Conservation (phyloP, 2,329 filamentous ascomycete species). For the Mariannaea elegans region DNA sequence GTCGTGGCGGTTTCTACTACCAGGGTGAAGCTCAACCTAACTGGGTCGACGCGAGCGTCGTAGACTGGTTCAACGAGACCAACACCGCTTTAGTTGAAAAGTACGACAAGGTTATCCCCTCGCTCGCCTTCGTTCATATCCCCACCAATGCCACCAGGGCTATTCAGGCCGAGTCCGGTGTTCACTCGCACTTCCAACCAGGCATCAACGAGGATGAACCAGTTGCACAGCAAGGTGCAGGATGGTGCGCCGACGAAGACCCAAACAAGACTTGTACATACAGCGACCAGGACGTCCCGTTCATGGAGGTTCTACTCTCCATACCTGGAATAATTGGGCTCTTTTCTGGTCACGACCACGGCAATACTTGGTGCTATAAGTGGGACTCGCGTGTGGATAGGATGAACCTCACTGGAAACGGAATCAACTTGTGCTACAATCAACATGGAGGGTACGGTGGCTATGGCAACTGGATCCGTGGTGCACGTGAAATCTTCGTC, state of each 20-base stretch:
- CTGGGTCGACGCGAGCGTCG: slow-evolving; percentile 56
- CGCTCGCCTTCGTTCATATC: slow-evolving; percentile 61
- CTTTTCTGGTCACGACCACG: slow-evolving; percentile 75
- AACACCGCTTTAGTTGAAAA: slow-evolving; percentile 41
- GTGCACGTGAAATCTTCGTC: slow-evolving; percentile 65
- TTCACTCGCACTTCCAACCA: slow-evolving; percentile 51
- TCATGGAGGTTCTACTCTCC: slow-evolving; percentile 68
- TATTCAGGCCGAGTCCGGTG: slow-evolving; percentile 36
- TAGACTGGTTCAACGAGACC: slow-evolving; percentile 54
- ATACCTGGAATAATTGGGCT: slow-evolving; percentile 65
- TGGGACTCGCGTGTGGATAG: slow-evolving; percentile 61
- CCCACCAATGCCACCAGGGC: slow-evolving; percentile 45
- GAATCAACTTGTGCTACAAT: slow-evolving; percentile 64
- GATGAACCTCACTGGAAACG: slow-evolving; percentile 51
- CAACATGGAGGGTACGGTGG: slow-evolving; percentile 76
- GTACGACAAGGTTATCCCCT: slow-evolving; percentile 49
- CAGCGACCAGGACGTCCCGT: slow-evolving; percentile 63
- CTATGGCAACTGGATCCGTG: slow-evolving; percentile 71
- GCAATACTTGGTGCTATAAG: slow-evolving; percentile 65
- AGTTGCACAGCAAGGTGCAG: slow-evolving; percentile 52
- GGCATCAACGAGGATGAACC: slow-evolving; percentile 57
- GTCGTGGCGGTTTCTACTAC: slow-evolving; percentile 63
- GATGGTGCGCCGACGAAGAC: slow-evolving; percentile 53
- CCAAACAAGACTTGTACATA: slow-evolving; percentile 50
- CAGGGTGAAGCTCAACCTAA: slow-evolving; percentile 47